Percentiles rank a stretch among this genome's conserved stretches.
Conservation (phyloP, 2,329 filamentous ascomycete species). For the Fusarium sp. region DNA sequence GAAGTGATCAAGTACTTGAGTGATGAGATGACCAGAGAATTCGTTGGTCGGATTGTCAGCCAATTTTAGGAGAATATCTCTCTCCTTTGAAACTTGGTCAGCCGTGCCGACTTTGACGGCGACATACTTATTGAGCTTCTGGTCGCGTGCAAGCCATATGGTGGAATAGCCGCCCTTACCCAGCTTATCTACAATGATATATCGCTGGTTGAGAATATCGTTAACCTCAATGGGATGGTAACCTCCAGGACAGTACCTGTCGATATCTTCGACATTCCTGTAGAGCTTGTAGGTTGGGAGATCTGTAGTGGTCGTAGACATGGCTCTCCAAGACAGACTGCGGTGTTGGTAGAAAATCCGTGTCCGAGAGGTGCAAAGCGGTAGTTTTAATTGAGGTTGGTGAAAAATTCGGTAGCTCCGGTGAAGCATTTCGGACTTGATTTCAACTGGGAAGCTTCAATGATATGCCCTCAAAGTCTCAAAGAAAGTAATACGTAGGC, state of each 20-base stretch:
- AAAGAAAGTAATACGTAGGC: no score
- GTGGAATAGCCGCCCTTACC: rapidly evolving
- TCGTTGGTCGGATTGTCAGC: rapidly evolving
- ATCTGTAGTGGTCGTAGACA: neutral
- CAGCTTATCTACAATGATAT: neutral
- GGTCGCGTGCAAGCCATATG: neutral
- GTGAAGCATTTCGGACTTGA: neutral
- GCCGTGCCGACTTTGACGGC: neutral
- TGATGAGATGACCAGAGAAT: neutral
- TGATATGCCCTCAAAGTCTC: no score
- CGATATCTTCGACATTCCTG: neutral
- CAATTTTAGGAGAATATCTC: rapidly evolving
- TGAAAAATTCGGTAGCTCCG: neutral
- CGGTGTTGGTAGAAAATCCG: neutral
- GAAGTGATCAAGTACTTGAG: neutral
- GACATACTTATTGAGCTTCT: neutral
- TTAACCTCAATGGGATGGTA: neutral
- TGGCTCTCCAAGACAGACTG: neutral
- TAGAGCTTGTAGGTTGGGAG: neutral
- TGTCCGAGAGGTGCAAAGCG: neutral
- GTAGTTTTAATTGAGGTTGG: neutral
- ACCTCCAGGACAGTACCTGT: neutral
- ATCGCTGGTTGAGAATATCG: neutral
- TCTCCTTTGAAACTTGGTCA: neutral
- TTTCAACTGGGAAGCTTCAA: no score